A percentile compares a stretch with the other conserved stretches of the same genome.
phyloP scores from a whole-genome alignment of 2,329 filamentous ascomycete species.

The Ceratocystis albifundus region DNA sequence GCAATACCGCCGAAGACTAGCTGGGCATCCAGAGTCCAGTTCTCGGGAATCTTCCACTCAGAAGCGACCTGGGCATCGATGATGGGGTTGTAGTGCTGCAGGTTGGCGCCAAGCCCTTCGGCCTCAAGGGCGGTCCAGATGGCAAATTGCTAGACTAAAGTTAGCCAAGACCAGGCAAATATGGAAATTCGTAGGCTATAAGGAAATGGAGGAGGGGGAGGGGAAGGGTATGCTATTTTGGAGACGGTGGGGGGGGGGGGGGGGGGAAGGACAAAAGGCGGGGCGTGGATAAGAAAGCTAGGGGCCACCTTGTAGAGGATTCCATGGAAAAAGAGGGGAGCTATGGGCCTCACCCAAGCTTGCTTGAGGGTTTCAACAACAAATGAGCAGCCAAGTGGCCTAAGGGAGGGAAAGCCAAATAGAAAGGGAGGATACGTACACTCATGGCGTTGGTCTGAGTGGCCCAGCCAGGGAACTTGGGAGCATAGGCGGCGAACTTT shows the following conservation, averaged over 20 bases:
- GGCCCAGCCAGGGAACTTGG: conserved; percentile 68
- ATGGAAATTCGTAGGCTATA: neutral
- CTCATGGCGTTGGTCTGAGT: conserved; percentile 70
- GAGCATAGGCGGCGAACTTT: conserved; percentile 61
- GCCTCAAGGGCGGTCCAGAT: conserved; percentile 73
- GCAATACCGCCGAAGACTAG: conserved; percentile 66
- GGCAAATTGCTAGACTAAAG: conserved; percentile 48
- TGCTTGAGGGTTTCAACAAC: neutral
- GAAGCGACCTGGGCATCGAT: conserved; percentile 59
- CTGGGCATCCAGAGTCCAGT: conserved; percentile 71
- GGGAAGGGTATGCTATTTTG: too few relatives aligned
- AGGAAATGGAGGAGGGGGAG: too few relatives aligned
- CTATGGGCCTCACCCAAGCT: neutral
- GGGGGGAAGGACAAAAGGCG: neutral
- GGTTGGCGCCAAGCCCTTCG: conserved; percentile 75
- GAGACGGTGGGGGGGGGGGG: too few relatives aligned
- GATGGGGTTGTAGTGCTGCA: conserved; percentile 89
- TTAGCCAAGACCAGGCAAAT: conserved; percentile 7
- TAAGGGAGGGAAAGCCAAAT: neutral
- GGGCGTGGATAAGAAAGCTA: neutral
- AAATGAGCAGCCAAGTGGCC: neutral
- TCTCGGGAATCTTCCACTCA: conserved; percentile 57
- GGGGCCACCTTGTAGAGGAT: neutral
- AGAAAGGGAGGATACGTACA: conserved; percentile 23
- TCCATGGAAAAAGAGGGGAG: neutral